Conservation (phyloP, 371 early-diverging fungal species). For the Actinomortierella wolfii region DNA sequence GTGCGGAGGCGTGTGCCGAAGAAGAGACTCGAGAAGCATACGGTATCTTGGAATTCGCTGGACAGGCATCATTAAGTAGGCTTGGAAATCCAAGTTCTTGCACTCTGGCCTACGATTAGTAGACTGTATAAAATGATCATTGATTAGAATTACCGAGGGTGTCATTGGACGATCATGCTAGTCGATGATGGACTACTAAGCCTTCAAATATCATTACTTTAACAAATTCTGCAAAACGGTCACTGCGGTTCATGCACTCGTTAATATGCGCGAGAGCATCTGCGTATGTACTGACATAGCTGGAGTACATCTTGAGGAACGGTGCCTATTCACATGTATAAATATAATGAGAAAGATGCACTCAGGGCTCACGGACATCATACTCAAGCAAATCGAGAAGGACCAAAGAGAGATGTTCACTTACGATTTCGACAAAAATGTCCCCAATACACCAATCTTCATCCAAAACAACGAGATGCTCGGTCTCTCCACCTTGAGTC, state of each 20-base stretch:
- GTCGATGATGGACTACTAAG: too few relatives aligned
- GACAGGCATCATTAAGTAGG: constrained; percentile 82
- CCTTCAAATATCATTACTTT: constrained; percentile 43
- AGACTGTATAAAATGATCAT: constrained; percentile 11
- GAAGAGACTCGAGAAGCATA: constrained; percentile 72
- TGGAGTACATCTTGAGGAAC: constrained; percentile 72
- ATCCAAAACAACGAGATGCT: constrained; percentile 50
- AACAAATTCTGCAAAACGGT: constrained; percentile 47
- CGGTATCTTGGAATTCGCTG: constrained; percentile 86
- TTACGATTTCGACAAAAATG: constrained; percentile 64
- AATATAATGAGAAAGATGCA: neutral
- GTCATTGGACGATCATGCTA: neutral
- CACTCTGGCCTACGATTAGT: constrained; percentile 53
- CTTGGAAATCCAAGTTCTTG: constrained; percentile 68
- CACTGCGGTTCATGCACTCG: constrained; percentile 43
- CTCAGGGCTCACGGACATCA: neutral
- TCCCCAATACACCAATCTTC: constrained; percentile 64
- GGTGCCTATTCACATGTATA: constrained; percentile 49
- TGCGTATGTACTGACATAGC: constrained; percentile 57
- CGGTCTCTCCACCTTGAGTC: constrained; percentile 38
- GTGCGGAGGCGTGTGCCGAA: constrained; percentile 58
- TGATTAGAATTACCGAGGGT: neutral
- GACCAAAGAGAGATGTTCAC: neutral
- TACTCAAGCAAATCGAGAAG: constrained; percentile 1
- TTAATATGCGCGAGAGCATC: constrained; percentile 47